Base-by-base conservation (phyloP, 441 rosid species). In the Breynia disticha region DNA sequence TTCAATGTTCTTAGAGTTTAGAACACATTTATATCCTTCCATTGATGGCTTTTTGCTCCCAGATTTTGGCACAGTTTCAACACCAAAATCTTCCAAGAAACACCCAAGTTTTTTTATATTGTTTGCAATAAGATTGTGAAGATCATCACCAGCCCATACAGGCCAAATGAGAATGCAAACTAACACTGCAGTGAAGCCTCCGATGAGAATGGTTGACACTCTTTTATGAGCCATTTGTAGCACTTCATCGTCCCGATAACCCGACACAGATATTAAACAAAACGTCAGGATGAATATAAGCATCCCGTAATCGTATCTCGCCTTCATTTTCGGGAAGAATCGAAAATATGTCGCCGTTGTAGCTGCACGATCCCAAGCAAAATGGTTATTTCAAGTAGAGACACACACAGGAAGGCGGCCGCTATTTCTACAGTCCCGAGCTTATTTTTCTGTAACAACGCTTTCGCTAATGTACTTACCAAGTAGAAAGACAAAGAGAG, bases 61-160 rank as follows among this genome's bases (percentile, higher is more conserved):
- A 66, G 82, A 84, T 46, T 79, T 95, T 89, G 70, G 18, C 67
- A 59, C 21, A 41, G n/a, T 41, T 11, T 41, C 13, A 11, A 41
- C 44, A 41, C 3, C 13, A 41, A 11, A 41, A 41, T 41, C 13
- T 83, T 79, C 75, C 47, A 89, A 60, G 67, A 77, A 89, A 49
- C 66, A 46, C 6, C 75, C 83, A 51, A 89, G 81, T 54, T 80
- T 75, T 39, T 75, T 79, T n/a, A 80, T 47, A 73, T 87, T 77
- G 60, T 60, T 59, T 43, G 79, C 78, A 18, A 76, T 59, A 6
- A 76, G 81, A 54, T 69, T 68, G 43, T 90, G 95, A 56, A 90
- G 89, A 56, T 87, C 95, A 64, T 79, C 60, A 18, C 97, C 97
- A 18, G 86, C 81, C 96, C 97, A 90, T 1, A 84, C 91, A 11